A percentile compares a stretch with the other conserved stretches of the same genome.
phyloP scores from a whole-genome alignment of 441 rosid species.

The Geranium incanum region DNA sequence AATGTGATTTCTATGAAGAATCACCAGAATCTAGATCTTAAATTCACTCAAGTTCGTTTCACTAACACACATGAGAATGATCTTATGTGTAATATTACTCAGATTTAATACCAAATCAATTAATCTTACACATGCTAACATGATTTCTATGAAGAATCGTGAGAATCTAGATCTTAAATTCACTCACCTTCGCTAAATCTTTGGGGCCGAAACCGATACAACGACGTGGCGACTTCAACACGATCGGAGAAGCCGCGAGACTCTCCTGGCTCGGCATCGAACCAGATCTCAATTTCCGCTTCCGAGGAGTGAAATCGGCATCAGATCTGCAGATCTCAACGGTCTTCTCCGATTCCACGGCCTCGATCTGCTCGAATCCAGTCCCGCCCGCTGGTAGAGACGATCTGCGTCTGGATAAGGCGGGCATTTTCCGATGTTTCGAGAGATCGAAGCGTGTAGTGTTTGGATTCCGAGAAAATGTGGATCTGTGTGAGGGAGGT shows the following conservation, averaged over 20 bases:
- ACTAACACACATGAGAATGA: neutral
- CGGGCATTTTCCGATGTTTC: slow-evolving; percentile 36
- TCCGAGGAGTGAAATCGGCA: slow-evolving; percentile 37
- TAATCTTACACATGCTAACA: neutral
- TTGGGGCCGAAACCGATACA: slow-evolving; percentile 34
- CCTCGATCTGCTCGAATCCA: slow-evolving; percentile 22
- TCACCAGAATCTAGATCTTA: neutral
- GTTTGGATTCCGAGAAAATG: neutral
- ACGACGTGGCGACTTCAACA: slow-evolving; percentile 51
- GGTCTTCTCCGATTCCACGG: slow-evolving; percentile 18
- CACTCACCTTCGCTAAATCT: slow-evolving; percentile 26
- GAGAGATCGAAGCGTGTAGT: neutral
- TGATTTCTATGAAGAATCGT: neutral
- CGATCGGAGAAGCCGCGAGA: slow-evolving; percentile 30
- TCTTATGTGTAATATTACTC: neutral
- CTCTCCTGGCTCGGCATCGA: slow-evolving; percentile 16
- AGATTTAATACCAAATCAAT: neutral
- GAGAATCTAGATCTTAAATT: neutral
- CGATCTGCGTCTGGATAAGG: slow-evolving; percentile 35
- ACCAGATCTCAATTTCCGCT: slow-evolving; percentile 52
- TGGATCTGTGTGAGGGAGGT: neutral
- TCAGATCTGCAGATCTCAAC: slow-evolving; percentile 28
- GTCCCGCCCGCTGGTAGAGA: slow-evolving; percentile 23
- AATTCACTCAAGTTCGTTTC: slow-evolving; percentile 16
- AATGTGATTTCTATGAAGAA: neutral